Base-by-base conservation (phyloP, 179 eudicot species). In the Heliamphora ciliata region DNA sequence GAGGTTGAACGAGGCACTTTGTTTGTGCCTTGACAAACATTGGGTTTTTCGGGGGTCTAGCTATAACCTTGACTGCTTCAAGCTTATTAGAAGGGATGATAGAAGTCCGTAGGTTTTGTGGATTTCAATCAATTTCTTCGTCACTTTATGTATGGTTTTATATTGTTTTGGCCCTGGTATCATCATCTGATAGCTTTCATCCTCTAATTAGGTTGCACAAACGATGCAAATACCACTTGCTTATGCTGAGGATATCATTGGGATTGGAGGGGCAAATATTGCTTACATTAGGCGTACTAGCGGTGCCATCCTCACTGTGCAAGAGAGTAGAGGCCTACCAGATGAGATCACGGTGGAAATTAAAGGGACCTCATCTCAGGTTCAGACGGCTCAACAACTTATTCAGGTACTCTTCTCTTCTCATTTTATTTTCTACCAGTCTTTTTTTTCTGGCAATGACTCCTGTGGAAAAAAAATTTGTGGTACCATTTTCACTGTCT, bases 161-260 rank as follows among this genome's bases (percentile, higher is more conserved):
- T 21, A 54, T 52, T 1, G 4, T 74, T 31, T 76, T 0, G 79
- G 24, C 31, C 63, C 63, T 54, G 9, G 50, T 75, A 74, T 54
- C 50, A 9, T 55, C 2, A 18, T 15, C 79, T 80, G 70, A 60
- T 75, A 40, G 31, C 40, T 64, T 58, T 15, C 79, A 79, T 69
- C 13, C n/a, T 81, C 61, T 47, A 60, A 79, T 84, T 78, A 93
- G 98, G 67, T 93, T n/a, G 88, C 91, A 68, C 97, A 94, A 85
- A 90, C 93, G n/a, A 94, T 94, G 96, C 98, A 94, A 91, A 90
- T 94, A 64, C 98, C 97, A 11, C 89, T 94, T 60, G 66, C 89
- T 18, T 93, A 93, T 84, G 97, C 97, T 17, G 98, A 94, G 84
- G 96, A 92, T 85, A 91, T 94, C 15, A 93, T 94, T 86, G 97